Evolutionary conservation across 805 yeast genomes (phyloP), one percentile per base, ranked within the genome.

Genomic region (Metschnikowia colocasiae): DNA sequence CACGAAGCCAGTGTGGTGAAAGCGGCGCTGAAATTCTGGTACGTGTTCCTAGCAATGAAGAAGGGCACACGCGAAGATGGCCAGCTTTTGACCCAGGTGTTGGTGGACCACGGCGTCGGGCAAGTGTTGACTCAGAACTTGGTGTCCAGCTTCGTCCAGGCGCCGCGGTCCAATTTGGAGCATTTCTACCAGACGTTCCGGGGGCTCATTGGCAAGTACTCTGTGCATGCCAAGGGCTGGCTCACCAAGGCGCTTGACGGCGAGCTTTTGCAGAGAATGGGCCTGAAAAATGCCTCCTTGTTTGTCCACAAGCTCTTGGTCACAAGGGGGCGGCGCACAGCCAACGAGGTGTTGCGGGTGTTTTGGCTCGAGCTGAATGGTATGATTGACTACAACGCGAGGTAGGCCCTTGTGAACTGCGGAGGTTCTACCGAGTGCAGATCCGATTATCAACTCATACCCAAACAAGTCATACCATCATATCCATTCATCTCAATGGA

Each of bases 321-420:
- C 1, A 83, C 89, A 0, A 74, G 89, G 57, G 91, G 91, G 2
- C 79, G 79, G 34, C 68, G 88, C 54, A 75, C 75, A 33, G 82
- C 84, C 2, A 75, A 79, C 42, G 81, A 75, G 18, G 71, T 81
- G 1, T 66, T 85, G 10, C 76, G 81, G 47, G 78, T 75, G 43
- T 81, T 83, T 63, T 85, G 91, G 91, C 63, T 83, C 19, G 73
- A 75, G 25, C 69, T 74, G 20, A 84, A 83, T 52, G 83, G 85
- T 1, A 61, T 81, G 44, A 63, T 74, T 4, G 79, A 78, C 46
- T 79, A 62, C 48, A 54, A 51, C 25, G 3, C 35, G 23, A 38
- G 42, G 30, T 34, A n/a, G 25, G 12, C 18, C n/a, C n/a, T n/a
- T n/a, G n/a, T n/a, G n/a, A n/a, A n/a, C n/a, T n/a, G n/a, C n/a